Base-by-base conservation (phyloP, 1,284 basidiomycete genomes). In the Uromyces viciae-fabae region DNA sequence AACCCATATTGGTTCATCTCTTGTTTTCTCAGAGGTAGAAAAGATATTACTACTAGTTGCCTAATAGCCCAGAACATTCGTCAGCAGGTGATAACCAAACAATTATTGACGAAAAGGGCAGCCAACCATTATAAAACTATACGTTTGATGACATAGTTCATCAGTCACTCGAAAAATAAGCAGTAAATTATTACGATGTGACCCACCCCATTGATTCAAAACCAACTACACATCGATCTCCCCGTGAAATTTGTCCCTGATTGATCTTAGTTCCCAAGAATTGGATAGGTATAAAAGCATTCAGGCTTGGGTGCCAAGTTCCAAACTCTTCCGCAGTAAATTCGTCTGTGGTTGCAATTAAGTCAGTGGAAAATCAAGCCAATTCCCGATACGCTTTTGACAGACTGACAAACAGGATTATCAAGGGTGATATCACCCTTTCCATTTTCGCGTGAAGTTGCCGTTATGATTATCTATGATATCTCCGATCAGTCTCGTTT, bases 161-260 rank as follows among this genome's bases (percentile, higher is more conserved):
- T 60, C 36, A 52, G 49, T 49, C 1, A 56, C 25, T 40, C 46
- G 79, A 74, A 8, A 15, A 49, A 22, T 49, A 3, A n/a, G 25
- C 56, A 31, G 33, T n/a, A 33, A 22, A 40, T n/a, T 22, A 25
- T 25, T 28, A 62, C 7, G 40, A 54, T 52, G 19, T 17, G 36
- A 75, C 79, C 17, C 46, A 81, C 79, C 71, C 79, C 72, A 81
- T 75, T 11, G 71, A 74, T 36, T 81, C 79, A 81, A 81, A 81
- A 3, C 79, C 79, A 9, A 74, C 72, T 19, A 81, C 79, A 68
- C 79, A 81, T n/a, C 69, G 58, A 25, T 81, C 72, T 1, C 71
- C 79, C 28, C 46, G 56, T 15, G 62, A 74, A 31, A 64, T 62
- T 25, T 66, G 56, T 9, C 79, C 79, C 33, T 75, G 60, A 19